These are phyloP conservation scores for Atkinsonella texensis DNA, from an alignment of 2,329 filamentous ascomycete species.

Conservation along the genomic window DNA sequence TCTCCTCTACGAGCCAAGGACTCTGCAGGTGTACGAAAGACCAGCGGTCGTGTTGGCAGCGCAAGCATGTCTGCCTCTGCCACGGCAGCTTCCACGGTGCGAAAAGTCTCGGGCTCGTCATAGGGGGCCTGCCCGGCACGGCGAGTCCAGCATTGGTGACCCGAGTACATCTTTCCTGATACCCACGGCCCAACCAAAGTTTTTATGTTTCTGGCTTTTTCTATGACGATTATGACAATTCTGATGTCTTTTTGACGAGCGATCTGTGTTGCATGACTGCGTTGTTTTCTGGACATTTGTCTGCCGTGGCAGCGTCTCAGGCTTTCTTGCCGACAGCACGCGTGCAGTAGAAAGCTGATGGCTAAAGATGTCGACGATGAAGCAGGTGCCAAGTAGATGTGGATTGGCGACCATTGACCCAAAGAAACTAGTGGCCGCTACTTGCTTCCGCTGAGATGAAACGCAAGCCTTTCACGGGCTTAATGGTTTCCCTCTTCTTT, in stretches of 20 bases:
- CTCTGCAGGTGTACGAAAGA: conserved; percentile 47
- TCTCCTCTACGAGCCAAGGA: conserved; percentile 40
- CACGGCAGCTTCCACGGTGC: conserved; percentile 30
- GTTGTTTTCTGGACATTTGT: background rate
- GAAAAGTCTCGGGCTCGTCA: conserved; percentile 39
- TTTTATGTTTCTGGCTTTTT: conserved; percentile 11
- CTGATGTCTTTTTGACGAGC: conserved; percentile 22
- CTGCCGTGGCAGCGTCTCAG: background rate
- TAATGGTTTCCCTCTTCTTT: background rate
- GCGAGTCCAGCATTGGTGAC: conserved; percentile 4
- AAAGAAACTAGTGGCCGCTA: too few species aligned
- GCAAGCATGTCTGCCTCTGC: conserved; percentile 32
- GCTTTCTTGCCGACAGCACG: too few species aligned
- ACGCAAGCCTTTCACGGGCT: background rate
- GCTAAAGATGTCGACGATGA: background rate
- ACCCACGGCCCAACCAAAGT: conserved; percentile 4
- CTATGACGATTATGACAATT: conserved; percentile 31
- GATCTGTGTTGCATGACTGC: conserved; percentile 21
- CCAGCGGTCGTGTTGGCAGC: conserved; percentile 52
- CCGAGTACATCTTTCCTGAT: conserved; percentile 1
- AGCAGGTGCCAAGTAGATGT: background rate
- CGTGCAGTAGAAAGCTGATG: background rate
- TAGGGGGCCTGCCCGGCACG: conserved; percentile 13
- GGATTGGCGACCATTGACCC: background rate
- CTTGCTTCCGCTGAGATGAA: too few species aligned